phyloP scores from a whole-genome alignment of 768 basidiomycete species.

The Mycena vitilis region DNA sequence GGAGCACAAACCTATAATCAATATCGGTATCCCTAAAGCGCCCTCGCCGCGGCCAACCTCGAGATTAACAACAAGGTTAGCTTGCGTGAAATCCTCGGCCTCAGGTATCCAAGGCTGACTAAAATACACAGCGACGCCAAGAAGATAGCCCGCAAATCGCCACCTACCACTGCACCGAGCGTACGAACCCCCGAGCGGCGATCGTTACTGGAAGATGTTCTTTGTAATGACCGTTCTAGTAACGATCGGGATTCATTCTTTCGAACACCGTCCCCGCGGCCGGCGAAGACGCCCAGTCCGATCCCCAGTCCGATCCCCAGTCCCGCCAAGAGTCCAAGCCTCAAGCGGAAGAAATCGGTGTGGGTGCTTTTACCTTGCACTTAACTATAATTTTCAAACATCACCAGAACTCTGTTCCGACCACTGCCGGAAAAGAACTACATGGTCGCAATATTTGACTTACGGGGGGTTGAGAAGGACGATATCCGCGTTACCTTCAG shows the following conservation, averaged over 20 bases:
- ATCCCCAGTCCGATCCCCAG: conserved; percentile 21
- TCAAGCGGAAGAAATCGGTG: conserved; percentile 57
- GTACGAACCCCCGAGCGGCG: conserved; percentile 26
- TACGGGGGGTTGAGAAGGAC: conserved; percentile 61
- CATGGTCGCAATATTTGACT: conserved; percentile 62
- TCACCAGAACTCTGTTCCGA: conserved; percentile 57
- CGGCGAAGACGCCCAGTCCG: conserved; percentile 39
- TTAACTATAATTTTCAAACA: conserved; percentile 32
- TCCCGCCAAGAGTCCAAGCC: conserved; percentile 38
- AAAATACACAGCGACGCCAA: conserved; percentile 2
- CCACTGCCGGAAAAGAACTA: conserved; percentile 59
- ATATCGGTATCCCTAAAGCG: conserved; percentile 1
- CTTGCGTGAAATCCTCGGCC: not conserved
- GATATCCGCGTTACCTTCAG: conserved; percentile 66
- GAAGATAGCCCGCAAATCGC: conserved; percentile 16
- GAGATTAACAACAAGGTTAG: conserved; percentile 32
- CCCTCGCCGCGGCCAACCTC: conserved; percentile 34
- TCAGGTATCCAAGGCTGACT: not conserved
- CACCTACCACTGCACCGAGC: conserved; percentile 16
- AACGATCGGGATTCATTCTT: conserved; percentile 27
- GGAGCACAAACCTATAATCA: conserved; percentile 27
- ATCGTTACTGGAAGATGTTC: conserved; percentile 32
- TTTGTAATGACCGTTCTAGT: conserved; percentile 21
- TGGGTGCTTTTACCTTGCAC: conserved; percentile 39
- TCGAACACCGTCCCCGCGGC: conserved; percentile 29